These are phyloP conservation scores for Schoenoplectus triqueter DNA, from an alignment of 202 grass and related monocot genomes.

Conservation along the genomic window DNA sequence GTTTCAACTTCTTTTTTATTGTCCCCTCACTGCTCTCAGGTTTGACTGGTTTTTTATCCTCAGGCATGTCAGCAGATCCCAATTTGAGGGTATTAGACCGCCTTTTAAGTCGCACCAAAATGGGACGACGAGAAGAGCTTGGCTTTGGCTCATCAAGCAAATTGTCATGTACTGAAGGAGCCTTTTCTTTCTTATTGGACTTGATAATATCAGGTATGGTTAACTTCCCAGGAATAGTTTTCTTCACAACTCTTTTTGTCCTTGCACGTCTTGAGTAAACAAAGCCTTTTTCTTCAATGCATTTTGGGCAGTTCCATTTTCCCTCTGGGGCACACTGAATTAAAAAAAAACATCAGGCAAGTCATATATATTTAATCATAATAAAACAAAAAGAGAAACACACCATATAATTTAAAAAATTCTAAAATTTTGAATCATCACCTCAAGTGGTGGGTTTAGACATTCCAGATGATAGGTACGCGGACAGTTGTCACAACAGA, in stretches of 20 bases:
- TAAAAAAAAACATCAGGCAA: slow-evolving; percentile 26
- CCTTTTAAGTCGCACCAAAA: slow-evolving; percentile 33
- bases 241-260: slow-evolving; percentile 53
- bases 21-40: slow-evolving; percentile 49
- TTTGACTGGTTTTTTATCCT: slow-evolving; percentile 67
- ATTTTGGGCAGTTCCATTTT: slow-evolving; percentile 92
- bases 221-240: slow-evolving; percentile 50
- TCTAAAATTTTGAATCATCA: slow-evolving; percentile 37
- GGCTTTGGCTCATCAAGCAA: slow-evolving; percentile 37
- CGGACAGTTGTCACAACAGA: slow-evolving; percentile 97
- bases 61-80: slow-evolving; percentile 48
- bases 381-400: not conserved
- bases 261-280: slow-evolving; percentile 67
- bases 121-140: slow-evolving; percentile 32
- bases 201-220: slow-evolving; percentile 47
- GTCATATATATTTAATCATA: not conserved
- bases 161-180: slow-evolving; percentile 19
- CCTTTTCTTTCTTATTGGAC: slow-evolving; percentile 59
- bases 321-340: slow-evolving; percentile 67
- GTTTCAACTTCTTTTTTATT: slow-evolving; percentile 72
- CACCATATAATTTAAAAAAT: not conserved
- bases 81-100: slow-evolving; percentile 27
- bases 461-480: slow-evolving; percentile 93
- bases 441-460: slow-evolving; percentile 91
- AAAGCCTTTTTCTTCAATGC: slow-evolving; percentile 50